Evolutionary conservation across 2,329 filamentous ascomycete genomes (phyloP), one percentile per base, ranked within the genome.

Genomic region (Grosmannia penicillata): DNA sequence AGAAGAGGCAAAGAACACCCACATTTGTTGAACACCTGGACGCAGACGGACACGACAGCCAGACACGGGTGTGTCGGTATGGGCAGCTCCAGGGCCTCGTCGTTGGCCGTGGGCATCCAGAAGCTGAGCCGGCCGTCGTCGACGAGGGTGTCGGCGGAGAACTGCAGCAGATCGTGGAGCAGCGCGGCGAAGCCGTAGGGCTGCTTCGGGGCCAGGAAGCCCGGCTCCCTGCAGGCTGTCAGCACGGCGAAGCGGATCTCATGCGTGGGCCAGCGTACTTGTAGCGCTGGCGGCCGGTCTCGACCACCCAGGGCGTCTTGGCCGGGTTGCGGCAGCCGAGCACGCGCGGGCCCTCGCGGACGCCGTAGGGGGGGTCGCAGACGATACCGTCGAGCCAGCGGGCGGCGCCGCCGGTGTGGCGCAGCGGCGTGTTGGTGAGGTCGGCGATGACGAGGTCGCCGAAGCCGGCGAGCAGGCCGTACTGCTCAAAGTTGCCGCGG

Each of bases 21-120:
- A 84, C 84, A 98, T 59, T 82, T 91, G 53, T 85, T 89, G 55
- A 98, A 98, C 0, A 72, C 67, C 55, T 98, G 91, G 7, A 82
- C 75, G 52, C 86, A 94, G 23, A 86, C 72, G 31, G 71, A 76
- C 17, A 86, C 69, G 19, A 89, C 61, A 49, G 81, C 71, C 13
- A 98, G 61, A 41, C 72, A 74, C 0, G 82, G 80, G 54, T 96
- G 85, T 17, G 66, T 69, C 0, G 89, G 89, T 13, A 89, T 70
- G 0, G 74, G 66, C 18, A 94, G 74, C 52, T 89, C 82, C 41
- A 79, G 72, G 34, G 84, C 71, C 48, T 85, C 72, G 43, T 82
- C 78, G 52, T 84, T 86, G 22, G 85, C 79, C 0, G 86, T 93
- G 0, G 91, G 91, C 83, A 96, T 93, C 91, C 91, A 98, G 65